Evolutionary conservation across 345 rosid genomes (phyloP).

Genomic region (Salix suchowensis): DNA sequence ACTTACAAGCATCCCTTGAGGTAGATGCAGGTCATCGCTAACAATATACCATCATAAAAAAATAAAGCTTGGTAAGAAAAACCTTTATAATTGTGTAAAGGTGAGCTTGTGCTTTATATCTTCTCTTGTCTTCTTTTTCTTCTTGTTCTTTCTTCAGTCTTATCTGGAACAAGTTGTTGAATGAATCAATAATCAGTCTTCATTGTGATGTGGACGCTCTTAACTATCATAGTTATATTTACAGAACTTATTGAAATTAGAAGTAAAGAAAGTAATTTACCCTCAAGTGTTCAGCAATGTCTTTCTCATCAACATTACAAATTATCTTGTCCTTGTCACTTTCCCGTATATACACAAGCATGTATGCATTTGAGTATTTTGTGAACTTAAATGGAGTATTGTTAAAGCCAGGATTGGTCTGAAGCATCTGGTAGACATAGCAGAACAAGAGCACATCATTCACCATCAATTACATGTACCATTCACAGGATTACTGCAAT

Average conservation of each 20-base stretch:
- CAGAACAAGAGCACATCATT: constrained; percentile 7
- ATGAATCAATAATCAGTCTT: not conserved
- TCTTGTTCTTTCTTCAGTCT: constrained; percentile 94
- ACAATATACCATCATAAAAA: not conserved
- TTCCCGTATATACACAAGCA: constrained; percentile 97
- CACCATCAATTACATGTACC: not conserved
- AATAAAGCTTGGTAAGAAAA: not conserved
- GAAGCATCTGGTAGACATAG: constrained; percentile 60
- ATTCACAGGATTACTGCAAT: not conserved
- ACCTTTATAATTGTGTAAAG: constrained; percentile 87
- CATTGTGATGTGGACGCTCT: not conserved
- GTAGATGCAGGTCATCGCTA: not conserved
- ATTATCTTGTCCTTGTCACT: constrained; percentile 94
- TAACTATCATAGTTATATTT: not conserved
- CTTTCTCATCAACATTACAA: constrained; percentile 94
- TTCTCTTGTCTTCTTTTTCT: constrained; percentile 87
- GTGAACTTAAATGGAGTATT: constrained; percentile 86
- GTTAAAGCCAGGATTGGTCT: constrained; percentile 91
- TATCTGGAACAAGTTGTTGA: constrained; percentile 42
- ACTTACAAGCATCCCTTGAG: not conserved
- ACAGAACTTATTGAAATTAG: not conserved
- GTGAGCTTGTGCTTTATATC: constrained; percentile 91
- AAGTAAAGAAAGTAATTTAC: constrained; percentile 45
- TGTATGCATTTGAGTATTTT: constrained; percentile 93
- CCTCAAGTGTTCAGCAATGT: constrained; percentile 90